Conservation (phyloP, 495 filamentous ascomycete species). For the Chaetomium cochliodes region DNA sequence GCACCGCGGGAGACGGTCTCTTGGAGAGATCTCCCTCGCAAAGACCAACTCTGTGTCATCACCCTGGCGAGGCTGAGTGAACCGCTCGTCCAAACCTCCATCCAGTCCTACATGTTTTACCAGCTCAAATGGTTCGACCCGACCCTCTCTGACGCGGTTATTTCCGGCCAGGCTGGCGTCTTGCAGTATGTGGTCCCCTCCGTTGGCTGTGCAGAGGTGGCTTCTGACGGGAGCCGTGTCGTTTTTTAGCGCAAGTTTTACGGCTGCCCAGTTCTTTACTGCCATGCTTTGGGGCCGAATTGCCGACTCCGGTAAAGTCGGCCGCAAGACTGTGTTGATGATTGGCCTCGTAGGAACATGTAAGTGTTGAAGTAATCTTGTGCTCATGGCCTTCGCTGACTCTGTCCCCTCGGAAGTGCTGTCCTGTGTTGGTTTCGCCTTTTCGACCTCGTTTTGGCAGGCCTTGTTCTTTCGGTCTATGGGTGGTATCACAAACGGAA, state of each 20-base stretch:
- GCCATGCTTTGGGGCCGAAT: conserved; percentile 81
- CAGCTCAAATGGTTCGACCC: conserved; percentile 70
- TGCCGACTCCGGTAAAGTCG: conserved; percentile 67
- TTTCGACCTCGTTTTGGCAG: conserved; percentile 67
- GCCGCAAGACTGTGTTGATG: conserved; percentile 73
- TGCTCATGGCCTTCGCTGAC: neutral
- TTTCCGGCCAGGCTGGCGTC: conserved; percentile 75
- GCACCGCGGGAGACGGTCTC: conserved; percentile 43
- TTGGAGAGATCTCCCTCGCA: conserved; percentile 70
- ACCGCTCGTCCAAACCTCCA: conserved; percentile 72
- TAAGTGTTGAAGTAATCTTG: conserved; percentile 22
- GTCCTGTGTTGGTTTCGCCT: conserved; percentile 77
- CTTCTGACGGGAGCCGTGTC: neutral
- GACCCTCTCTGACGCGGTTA: conserved; percentile 62
- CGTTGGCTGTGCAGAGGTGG: neutral
- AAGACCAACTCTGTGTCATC: conserved; percentile 71
- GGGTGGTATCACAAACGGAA: conserved; percentile 78
- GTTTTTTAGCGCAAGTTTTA: conserved; percentile 60
- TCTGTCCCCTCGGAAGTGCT: conserved; percentile 41
- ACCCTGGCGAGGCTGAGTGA: conserved; percentile 74
- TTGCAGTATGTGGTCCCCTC: conserved; percentile 47
- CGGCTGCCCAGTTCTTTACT: conserved; percentile 78
- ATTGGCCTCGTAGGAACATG: conserved; percentile 70
- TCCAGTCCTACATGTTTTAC: conserved; percentile 80
- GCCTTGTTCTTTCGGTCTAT: conserved; percentile 71